phyloP scores from a whole-genome alignment of 2,329 filamentous ascomycete genomes.

The Trichoderma sp. region DNA sequence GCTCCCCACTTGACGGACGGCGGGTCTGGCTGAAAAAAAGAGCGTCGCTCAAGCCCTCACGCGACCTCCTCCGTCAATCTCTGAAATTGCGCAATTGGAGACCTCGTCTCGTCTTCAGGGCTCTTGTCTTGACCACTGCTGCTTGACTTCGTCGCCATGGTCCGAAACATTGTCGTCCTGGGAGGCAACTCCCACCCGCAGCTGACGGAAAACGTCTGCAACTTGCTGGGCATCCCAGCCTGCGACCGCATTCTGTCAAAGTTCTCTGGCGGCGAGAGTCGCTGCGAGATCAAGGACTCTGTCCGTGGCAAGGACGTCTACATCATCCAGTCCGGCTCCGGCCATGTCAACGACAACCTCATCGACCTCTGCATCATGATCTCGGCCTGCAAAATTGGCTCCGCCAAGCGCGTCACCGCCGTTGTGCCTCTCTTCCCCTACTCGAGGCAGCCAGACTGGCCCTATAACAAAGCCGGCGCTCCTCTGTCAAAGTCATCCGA shows the following conservation, averaged over 20 bases:
- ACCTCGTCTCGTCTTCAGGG: neutral
- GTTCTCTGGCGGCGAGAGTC: constrained; percentile 92
- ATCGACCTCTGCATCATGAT: constrained; percentile 98
- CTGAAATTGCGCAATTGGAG: constrained; percentile 1
- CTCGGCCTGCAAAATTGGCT: constrained; percentile 94
- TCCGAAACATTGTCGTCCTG: constrained; percentile 91
- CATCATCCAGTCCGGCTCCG: constrained; percentile 92
- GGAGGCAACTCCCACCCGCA: constrained; percentile 90
- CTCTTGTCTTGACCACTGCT: neutral
- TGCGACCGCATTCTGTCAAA: constrained; percentile 83
- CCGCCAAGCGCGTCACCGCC: constrained; percentile 86
- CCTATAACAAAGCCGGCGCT: constrained; percentile 93
- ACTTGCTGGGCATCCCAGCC: constrained; percentile 79
- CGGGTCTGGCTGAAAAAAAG: constrained; percentile 19
- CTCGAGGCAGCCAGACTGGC: constrained; percentile 91
- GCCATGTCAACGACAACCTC: constrained; percentile 91
- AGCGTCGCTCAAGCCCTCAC: constrained; percentile 14
- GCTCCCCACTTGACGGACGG: constrained; percentile 11
- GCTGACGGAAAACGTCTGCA: constrained; percentile 82
- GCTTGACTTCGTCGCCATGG: constrained; percentile 55
- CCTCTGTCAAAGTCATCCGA: constrained; percentile 70
- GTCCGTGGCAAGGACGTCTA: constrained; percentile 98
- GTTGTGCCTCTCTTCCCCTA: constrained; percentile 96
- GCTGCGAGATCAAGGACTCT: constrained; percentile 93
- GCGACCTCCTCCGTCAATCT: constrained; percentile 17